phyloP scores from a whole-genome alignment of 441 rosid genomes.

The Dalechampia spathulata region DNA sequence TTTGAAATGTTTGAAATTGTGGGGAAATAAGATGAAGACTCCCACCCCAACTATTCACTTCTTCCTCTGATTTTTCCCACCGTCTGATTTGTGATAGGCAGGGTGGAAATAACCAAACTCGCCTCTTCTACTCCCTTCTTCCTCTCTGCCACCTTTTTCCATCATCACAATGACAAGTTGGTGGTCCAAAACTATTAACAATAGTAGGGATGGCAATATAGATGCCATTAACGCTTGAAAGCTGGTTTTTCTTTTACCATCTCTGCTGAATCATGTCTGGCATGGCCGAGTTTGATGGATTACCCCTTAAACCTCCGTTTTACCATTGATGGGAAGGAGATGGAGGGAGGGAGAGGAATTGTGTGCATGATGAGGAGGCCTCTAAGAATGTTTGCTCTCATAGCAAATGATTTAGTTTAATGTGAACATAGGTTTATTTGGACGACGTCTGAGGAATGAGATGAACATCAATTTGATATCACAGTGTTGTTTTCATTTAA shows the following conservation, averaged over 20 bases:
- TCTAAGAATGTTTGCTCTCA: not conserved
- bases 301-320: not conserved
- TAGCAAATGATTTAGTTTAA: not conserved
- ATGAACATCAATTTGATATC: slow-evolving; percentile 1
- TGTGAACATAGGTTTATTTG: not conserved
- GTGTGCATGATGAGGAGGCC: not conserved
- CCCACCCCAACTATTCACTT: not conserved
- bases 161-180: not conserved
- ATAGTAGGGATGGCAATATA: not conserved
- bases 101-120: no score
- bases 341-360: not conserved
- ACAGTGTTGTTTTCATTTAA: slow-evolving; percentile 1
- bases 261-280: not conserved
- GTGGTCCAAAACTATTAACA: not conserved
- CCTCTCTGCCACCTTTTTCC: no score
- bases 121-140: no score
- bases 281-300: not conserved
- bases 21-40: no score
- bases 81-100: no score
- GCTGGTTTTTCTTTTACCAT: not conserved
- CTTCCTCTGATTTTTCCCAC: no score
- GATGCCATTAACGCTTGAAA: not conserved
- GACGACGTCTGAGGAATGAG: no score
- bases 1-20: no score
- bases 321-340: no score